phyloP scores from a whole-genome alignment of 768 basidiomycete genomes.

The Lentinula detonsa region DNA sequence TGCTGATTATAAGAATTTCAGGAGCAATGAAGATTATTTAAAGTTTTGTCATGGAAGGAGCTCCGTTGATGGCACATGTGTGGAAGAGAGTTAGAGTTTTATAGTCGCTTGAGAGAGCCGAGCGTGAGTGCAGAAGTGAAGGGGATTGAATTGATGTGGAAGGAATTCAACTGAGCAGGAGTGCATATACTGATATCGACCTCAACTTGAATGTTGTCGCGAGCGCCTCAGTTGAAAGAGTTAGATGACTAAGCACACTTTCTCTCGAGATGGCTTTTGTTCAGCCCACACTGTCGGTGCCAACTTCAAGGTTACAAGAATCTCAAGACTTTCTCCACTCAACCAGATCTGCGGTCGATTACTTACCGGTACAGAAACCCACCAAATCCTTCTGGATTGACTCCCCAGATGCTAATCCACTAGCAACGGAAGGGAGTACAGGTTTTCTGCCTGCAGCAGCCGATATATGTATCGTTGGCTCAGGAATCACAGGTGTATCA shows the following conservation, averaged over 20 bases:
- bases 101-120: no score
- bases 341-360: background rate
- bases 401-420: slow-evolving; percentile 54
- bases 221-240: no score
- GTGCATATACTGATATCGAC: no score
- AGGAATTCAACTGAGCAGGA: no score
- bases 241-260: no score
- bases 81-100: no score
- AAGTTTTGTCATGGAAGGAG: background rate
- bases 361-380: slow-evolving; percentile 52
- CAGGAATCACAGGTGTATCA: slow-evolving; percentile 73
- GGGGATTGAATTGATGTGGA: no score
- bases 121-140: no score
- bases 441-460: slow-evolving; percentile 52
- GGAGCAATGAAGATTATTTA: no score
- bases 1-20: no score
- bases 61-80: background rate
- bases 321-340: background rate
- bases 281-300: background rate
- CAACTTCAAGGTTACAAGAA: background rate
- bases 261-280: background rate
- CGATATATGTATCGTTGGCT: slow-evolving; percentile 76
- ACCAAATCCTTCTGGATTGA: slow-evolving; percentile 74
- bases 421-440: slow-evolving; percentile 60
- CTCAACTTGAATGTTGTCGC: no score